These are phyloP conservation scores for Eucalyptus fibrosa DNA, from an alignment of 345 rosid species.

Conservation along the genomic window DNA sequence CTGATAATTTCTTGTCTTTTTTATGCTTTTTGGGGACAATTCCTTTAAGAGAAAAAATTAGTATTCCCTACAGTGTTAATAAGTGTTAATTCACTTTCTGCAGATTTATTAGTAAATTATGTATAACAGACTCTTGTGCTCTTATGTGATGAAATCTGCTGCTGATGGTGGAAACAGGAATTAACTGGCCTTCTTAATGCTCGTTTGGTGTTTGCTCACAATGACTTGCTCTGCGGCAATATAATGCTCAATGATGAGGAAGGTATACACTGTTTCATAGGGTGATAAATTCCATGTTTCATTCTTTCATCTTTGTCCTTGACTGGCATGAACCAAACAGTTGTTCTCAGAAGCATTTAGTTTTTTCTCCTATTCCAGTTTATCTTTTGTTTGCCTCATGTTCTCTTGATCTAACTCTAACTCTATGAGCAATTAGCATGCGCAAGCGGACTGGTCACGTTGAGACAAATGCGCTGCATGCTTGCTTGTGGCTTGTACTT, in stretches of 20 bases:
- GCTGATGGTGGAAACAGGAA: constrained; percentile 62
- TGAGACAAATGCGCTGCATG: neutral
- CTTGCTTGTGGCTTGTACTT: neutral
- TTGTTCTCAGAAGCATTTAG: neutral
- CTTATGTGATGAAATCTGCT: neutral
- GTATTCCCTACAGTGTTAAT: neutral
- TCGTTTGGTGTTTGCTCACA: constrained; percentile 85
- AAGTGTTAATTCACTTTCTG: neutral
- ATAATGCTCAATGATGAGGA: constrained; percentile 78
- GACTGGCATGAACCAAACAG: neutral
- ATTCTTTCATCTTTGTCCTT: neutral
- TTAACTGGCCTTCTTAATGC: constrained; percentile 54
- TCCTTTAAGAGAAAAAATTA: neutral
- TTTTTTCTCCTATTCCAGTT: neutral
- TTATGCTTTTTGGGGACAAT: neutral
- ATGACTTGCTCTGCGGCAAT: constrained; percentile 92
- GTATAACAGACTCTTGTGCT: neutral
- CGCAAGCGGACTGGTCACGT: neutral
- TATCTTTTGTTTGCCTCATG: neutral
- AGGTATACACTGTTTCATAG: constrained; percentile 19
- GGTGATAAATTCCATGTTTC: neutral
- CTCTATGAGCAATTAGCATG: neutral
- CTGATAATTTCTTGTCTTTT: neutral
- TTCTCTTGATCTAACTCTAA: neutral
- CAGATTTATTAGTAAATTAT: neutral